Conservation (phyloP, 2,329 filamentous ascomycete genomes). For the Simplicillium sp. region DNA sequence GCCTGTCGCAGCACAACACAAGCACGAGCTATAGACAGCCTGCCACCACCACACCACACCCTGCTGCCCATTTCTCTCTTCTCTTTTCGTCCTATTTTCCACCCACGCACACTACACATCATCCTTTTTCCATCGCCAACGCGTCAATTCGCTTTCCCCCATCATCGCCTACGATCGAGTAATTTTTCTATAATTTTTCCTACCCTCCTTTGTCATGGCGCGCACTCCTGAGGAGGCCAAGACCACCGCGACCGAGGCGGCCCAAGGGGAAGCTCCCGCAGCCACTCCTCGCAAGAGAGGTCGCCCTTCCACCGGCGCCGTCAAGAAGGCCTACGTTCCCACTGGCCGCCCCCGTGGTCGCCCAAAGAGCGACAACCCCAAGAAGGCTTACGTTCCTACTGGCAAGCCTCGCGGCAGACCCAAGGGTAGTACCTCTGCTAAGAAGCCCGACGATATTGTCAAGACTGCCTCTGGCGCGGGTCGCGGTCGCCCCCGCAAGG, state of each 20-base stretch:
- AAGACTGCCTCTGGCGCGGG: slow-evolving; percentile 8
- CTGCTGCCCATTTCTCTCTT: no score
- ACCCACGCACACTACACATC: no score
- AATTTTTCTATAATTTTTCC: neutral
- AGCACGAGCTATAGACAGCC: no score
- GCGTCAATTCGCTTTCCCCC: no score
- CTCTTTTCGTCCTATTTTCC: no score
- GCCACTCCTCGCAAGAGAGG: slow-evolving; percentile 20
- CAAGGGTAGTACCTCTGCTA: slow-evolving; percentile 24
- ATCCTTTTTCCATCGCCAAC: no score
- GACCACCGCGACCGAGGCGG: slow-evolving; percentile 11
- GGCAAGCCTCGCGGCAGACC: slow-evolving; percentile 40
- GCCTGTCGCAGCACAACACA: no score
- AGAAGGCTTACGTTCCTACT: slow-evolving; percentile 24
- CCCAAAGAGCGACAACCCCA: slow-evolving; percentile 24
- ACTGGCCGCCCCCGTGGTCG: slow-evolving; percentile 33
- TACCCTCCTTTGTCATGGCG: neutral
- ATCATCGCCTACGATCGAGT: no score
- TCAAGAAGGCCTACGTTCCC: slow-evolving; percentile 25
- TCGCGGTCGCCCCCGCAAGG: slow-evolving; percentile 24
- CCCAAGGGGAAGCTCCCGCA: slow-evolving; percentile 2
- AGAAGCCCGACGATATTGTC: slow-evolving; percentile 2
- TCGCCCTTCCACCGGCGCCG: slow-evolving; percentile 27
- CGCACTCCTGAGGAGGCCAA: slow-evolving; percentile 2
- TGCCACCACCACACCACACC: no score